Base-by-base conservation (phyloP, 192 early-diverging fungal genomes). In the Backusella westeae region DNA sequence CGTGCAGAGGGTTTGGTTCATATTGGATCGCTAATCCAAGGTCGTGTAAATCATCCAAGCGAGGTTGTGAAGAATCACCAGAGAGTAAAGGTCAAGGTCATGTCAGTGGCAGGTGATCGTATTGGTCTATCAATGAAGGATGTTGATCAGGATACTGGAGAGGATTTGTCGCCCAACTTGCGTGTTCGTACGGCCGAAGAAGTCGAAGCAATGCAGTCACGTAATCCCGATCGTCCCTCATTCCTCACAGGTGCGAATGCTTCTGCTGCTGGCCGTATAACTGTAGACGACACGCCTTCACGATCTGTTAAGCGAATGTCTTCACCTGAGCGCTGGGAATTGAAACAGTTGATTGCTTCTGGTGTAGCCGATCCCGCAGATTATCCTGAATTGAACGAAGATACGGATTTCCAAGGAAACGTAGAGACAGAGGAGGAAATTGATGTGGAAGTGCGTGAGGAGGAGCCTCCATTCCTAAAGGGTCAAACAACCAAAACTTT, bases 271-370 rank as follows among this genome's bases (percentile, higher is more conserved):
- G n/a, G 21, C 1, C 46, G 52, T 4, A n/a, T 75, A 8, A 29
- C 23, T 14, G 67, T 72, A 74, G 85, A 88, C 1, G 77, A 85
- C n/a, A 83, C 83, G 21, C 74, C 78, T 44, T 78, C 67, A 32
- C 76, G 81, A 9, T 83, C 83, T 21, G 77, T 89, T 19, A 97
- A 99, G 80, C 90, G 98, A 2, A 87, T 98, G 74, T 93, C 96
- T 10, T 98, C 96, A 10, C 96, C 96, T 0, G 97, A 98, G 79
- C 90, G 94, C 35, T 99, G 94, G 92, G 98, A 99, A 82, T 91
- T 98, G 74, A 96, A 98, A 82, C 98, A 99, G 81, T 83, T 99
- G 41, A 97, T 98, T 79, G 96, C 98, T 0, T 94, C 96, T 5
- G 98, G 98, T 46, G 96, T 92, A 4, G 83, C 96, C 23, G 88